Percentiles rank a stretch among this genome's conserved stretches.
Evolutionary conservation across 2,329 filamentous ascomycete species (phyloP).

Genomic region (Fusarium sterilihyphosum): DNA sequence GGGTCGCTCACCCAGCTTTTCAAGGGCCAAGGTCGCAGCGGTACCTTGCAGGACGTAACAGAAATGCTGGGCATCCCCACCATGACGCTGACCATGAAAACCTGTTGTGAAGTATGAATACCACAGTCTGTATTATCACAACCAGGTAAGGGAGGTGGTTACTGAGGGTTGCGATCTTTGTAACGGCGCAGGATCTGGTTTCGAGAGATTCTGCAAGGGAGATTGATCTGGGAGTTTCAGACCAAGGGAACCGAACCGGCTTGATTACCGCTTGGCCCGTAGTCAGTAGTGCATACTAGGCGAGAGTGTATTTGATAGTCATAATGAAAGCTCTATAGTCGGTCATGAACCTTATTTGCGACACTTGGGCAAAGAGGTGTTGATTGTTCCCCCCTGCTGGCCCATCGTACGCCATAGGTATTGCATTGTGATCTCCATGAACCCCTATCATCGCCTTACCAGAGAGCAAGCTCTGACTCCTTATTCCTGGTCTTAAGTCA

Average conservation of each 20-base stretch:
- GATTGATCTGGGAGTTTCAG: slow-evolving; percentile 1
- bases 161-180: not conserved
- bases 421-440: slow-evolving; percentile 8
- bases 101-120: slow-evolving; percentile 9
- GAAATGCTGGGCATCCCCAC: slow-evolving; percentile 14
- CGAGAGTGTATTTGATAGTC: not conserved
- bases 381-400: not conserved
- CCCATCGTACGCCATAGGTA: not conserved
- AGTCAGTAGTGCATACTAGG: slow-evolving; percentile 14
- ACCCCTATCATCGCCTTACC: slow-evolving; percentile 7
- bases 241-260: slow-evolving; percentile 3
- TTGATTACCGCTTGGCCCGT: slow-evolving; percentile 9
- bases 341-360: not conserved
- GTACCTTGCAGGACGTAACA: slow-evolving; percentile 31
- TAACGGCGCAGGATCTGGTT: slow-evolving; percentile 12
- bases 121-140: not conserved
- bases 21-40: slow-evolving; percentile 17
- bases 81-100: not conserved
- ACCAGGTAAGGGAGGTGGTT: slow-evolving; percentile 21
- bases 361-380: not conserved
- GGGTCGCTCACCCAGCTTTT: not conserved
- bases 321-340: not conserved
- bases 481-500: not conserved
- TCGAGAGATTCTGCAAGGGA: slow-evolving; percentile 26
- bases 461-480: not conserved